These are phyloP conservation scores for Aegilops tauschii DNA, from an alignment of 176 grass and related monocot genomes.

Conservation along the genomic window DNA sequence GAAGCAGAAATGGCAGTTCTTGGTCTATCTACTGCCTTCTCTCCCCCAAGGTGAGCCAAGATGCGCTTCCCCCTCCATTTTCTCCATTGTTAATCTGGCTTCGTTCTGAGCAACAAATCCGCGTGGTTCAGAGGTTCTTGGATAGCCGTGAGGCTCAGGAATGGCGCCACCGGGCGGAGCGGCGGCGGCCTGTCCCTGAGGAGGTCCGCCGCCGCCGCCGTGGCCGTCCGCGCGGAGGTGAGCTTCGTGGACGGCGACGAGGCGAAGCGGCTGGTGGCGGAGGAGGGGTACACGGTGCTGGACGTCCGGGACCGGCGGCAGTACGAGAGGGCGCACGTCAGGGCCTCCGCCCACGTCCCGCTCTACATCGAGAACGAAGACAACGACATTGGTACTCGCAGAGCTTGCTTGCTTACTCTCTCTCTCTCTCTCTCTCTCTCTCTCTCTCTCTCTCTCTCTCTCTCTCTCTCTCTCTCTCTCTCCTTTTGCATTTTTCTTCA, in stretches of 20 bases:
- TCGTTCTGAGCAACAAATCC: background rate
- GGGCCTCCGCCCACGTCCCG: conserved; percentile 60
- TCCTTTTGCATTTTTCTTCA: background rate
- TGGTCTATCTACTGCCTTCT: conserved; percentile 39
- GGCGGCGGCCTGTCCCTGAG: background rate
- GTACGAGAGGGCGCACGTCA: conserved; percentile 73
- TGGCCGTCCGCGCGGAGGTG: conserved; percentile 57
- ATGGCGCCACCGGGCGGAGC: background rate
- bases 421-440: background rate
- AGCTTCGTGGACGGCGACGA: conserved; percentile 75
- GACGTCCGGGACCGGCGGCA: conserved; percentile 81
- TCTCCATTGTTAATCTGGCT: background rate
- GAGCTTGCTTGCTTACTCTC: background rate
- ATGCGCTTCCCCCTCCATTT: background rate
- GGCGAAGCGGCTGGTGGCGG: conserved; percentile 72
- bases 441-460: background rate
- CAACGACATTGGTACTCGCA: conserved; percentile 62
- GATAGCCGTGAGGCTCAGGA: conserved; percentile 33
- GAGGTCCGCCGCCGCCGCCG: background rate
- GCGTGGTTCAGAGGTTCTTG: conserved; percentile 30
- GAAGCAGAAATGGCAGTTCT: conserved; percentile 28
- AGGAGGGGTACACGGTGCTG: conserved; percentile 76
- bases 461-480: background rate
- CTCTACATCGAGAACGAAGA: conserved; percentile 86
- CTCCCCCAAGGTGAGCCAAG: conserved; percentile 21